Evolutionary conservation across 2,329 filamentous ascomycete genomes (phyloP), one percentile per base, ranked within the genome.

Genomic region (Dactylellina drechsleri): DNA sequence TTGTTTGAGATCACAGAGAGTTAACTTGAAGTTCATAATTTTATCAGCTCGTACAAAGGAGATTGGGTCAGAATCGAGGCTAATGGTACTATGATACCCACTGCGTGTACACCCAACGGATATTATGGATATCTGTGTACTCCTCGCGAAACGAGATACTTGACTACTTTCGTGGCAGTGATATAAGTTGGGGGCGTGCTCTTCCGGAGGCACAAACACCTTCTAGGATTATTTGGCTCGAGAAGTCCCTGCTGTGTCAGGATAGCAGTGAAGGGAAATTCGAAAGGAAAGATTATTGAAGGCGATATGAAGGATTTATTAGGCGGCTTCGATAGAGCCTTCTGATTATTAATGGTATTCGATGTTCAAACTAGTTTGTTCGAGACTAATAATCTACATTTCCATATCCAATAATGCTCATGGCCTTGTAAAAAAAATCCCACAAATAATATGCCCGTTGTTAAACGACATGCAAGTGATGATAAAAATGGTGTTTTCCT

Each of bases 61-160:
- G 62, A 67, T 28, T 74, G 62, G 49, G 28, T 64, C 12, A 50
- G 50, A 18, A 59, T 74, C 12, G 20, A 56, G 36, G 70, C 70
- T 8, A 67, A 67, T 28, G 70, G 70, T n/a, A 74, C 70, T 10
- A 31, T 64, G 15, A 59, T 67, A 50, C 70, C 62, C 13, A 67
- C 49, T 26, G 70, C 15, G 3, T 74, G 70, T n/a, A 20, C 70
- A 4, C 13, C 49, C 10, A 62, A 40, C 18, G 70, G 58, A 15
- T 62, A 74, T 45, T 67, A 61, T n/a, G 70, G 70, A n/a, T 74
- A 74, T n/a, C 60, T 52, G 23, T 74, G 70, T 31, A 49, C 62
- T 45, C 70, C 70, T 5, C 70, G 57, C 28, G 62, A 74, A 16
- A 74, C 62, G 16, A 67, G 62, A 43, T 67, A 67, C 23, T 43